Evolutionary conservation across 2,329 filamentous ascomycete genomes (phyloP), one percentile per base, ranked within the genome.

Genomic region (Nannizziopsis barbatae): DNA sequence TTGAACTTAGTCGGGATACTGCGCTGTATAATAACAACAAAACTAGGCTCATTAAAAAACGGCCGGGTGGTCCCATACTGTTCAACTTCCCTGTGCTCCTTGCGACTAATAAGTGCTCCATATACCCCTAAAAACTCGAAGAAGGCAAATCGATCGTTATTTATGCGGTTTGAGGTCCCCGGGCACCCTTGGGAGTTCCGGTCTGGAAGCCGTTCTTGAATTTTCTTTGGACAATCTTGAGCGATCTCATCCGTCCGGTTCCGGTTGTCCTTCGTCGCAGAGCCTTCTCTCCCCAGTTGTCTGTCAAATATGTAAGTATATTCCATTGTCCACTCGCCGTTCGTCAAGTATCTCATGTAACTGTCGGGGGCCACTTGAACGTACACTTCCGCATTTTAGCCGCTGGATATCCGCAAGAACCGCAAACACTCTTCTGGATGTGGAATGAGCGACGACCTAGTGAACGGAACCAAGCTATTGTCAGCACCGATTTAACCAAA

Each of bases 201-300:
- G 75, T 80, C 77, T 86, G 90, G 86, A 98, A 98, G 65, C 88
- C 89, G 77, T 98, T 98, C 79, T 84, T 87, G 83, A 95, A 95
- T 75, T 81, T 81, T 72, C 92, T 84, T 69, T 88, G 77, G 70
- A 98, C 83, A 66, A 79, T 80, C 80, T 93, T 94, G 71, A 98
- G 80, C 77, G 89, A 86, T 70, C 87, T 82, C 83, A 89, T 92
- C 74, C 92, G 86, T 73, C 92, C 92, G 68, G 87, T 90, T 66
- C 92, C 92, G 71, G 86, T 90, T 69, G 90, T 95, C 89, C 95
- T 96, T 84, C 92, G 93, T 74, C 92, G 81, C 87, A 96, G 96
- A 66, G 89, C 90, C 86, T 98, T 98, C 82, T 96, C 90, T 73
- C 86, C 81, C 92, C 92, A 98, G 86, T 98, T 95, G 84, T 83